Evolutionary conservation across 164 flowering plant species (phyloP), one percentile per base, ranked within the genome.

Genomic region (Magnolia kwangsiensis): DNA sequence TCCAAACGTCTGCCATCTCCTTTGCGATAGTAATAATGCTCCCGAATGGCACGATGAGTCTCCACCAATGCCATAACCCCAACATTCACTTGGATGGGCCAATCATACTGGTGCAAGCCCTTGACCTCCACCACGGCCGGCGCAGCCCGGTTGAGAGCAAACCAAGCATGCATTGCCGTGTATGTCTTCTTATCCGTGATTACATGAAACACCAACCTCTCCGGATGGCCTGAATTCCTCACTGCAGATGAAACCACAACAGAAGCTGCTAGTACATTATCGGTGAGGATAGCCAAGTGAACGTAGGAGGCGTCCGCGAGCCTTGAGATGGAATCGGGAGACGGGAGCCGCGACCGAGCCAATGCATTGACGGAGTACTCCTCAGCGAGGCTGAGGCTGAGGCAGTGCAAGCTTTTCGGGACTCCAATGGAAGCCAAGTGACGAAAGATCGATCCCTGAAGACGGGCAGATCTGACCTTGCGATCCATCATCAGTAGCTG

Each of bases 91-190:
- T 85, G 81, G 9, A 77, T 76, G 72, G 89, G 81, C 97, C 94
- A 90, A 77, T 92, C 91, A 66, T 78, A 90, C 23, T 90, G 93
- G 81, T 92, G 97, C 69, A 92, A 80, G 14, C 93, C 94, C 80
- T 89, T 92, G 14, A 92, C 91, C 84, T 90, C 94, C 77, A 92
- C 85, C 31, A 85, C 87, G 0, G 91, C 86, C 16, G 89, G 86
- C 37, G 79, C 27, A 18, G 80, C 69, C 18, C 87, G 66, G 77
- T 90, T 81, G 50, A 84, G 79, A 1, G 94, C 90, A 82, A 92
- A 90, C 97, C 97, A 92, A 0, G 97, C 91, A 77, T 90, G 93
- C 97, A 92, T 92, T 9, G 94, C 82, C 21, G 90, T 80, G 68
- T 87, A 92, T 24, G 94, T 92, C 86, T 90, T 90, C 84, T 89